Percentiles rank a stretch among this genome's conserved stretches.
Evolutionary conservation across 441 rosid species (phyloP).

Genomic region (Geranium incanum): DNA sequence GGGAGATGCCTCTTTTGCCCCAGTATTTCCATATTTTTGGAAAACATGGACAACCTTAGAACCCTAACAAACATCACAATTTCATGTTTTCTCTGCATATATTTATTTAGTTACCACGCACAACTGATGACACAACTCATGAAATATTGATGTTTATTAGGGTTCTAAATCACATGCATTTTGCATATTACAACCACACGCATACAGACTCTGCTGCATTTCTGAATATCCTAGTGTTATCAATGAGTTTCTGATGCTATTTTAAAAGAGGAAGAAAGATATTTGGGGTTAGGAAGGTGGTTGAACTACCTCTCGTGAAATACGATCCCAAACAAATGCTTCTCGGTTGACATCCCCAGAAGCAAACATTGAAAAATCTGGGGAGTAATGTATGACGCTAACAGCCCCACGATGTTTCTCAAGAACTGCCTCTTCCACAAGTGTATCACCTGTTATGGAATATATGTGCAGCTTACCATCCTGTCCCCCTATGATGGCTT

Average conservation of each 20-base stretch:
- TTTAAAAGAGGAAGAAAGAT: background rate
- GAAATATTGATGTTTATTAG: background rate
- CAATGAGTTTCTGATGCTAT: background rate
- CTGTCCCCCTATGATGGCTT: constrained; percentile 76
- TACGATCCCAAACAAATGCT: constrained; percentile 83
- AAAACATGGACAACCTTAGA: background rate
- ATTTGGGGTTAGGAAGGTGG: background rate
- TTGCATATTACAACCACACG: background rate
- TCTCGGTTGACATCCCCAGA: constrained; percentile 87
- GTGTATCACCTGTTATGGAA: constrained; percentile 58
- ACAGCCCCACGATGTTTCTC: constrained; percentile 90
- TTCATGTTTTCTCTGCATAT: background rate
- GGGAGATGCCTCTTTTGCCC: background rate
- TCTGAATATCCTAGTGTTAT: background rate
- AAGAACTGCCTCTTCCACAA: constrained; percentile 64
- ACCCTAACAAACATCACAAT: background rate
- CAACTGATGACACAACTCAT: background rate
- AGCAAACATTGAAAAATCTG: constrained; percentile 86
- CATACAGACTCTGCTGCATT: background rate
- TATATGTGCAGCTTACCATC: constrained; percentile 78
- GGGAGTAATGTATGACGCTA: constrained; percentile 73
- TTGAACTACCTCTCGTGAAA: constrained; percentile 58
- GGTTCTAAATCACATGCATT: background rate
- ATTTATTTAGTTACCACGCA: background rate
- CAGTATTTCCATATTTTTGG: background rate